Percentiles rank a stretch among this genome's conserved stretches.
phyloP scores from a whole-genome alignment of 176 grass and related monocot genomes.

The Hsuehochloa calcarea region DNA sequence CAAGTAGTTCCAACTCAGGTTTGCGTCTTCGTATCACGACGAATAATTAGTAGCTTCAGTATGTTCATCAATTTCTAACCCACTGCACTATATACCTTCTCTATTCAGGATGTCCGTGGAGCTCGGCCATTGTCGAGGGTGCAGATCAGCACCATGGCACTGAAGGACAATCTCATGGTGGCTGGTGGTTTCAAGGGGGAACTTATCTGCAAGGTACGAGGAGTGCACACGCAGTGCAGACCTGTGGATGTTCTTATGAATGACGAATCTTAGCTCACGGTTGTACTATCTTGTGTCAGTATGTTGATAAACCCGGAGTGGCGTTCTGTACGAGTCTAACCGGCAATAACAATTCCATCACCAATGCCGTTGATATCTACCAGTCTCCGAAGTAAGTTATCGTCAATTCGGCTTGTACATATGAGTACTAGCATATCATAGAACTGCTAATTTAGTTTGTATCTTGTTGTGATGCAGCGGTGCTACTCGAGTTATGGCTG shows the following conservation, averaged over 20 bases:
- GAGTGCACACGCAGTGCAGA: not conserved
- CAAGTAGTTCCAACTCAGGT: slow-evolving; percentile 46
- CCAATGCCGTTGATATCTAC: slow-evolving; percentile 70
- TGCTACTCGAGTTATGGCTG: slow-evolving; percentile 35
- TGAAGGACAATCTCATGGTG: slow-evolving; percentile 69
- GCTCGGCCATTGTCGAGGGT: slow-evolving; percentile 57
- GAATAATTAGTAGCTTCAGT: not conserved
- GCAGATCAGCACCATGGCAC: slow-evolving; percentile 69
- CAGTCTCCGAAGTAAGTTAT: slow-evolving; percentile 42
- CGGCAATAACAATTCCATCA: slow-evolving; percentile 63
- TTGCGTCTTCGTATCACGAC: not conserved
- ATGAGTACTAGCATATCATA: not conserved
- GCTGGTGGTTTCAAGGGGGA: slow-evolving; percentile 89
- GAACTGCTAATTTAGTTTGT: not conserved
- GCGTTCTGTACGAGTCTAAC: slow-evolving; percentile 59
- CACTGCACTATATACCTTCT: not conserved
- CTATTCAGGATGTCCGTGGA: slow-evolving; percentile 39
- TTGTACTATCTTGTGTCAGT: slow-evolving; percentile 11
- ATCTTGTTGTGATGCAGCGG: slow-evolving; percentile 42
- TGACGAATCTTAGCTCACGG: not conserved
- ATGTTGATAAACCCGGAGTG: slow-evolving; percentile 56
- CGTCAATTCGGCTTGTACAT: not conserved
- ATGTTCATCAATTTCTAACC: not conserved
- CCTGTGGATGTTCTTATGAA: not conserved
- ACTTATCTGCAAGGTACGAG: slow-evolving; percentile 72